A percentile compares a stretch with the other conserved stretches of the same genome.
Conservation (phyloP, 345 rosid genomes). For the Barbarea vulgaris region DNA sequence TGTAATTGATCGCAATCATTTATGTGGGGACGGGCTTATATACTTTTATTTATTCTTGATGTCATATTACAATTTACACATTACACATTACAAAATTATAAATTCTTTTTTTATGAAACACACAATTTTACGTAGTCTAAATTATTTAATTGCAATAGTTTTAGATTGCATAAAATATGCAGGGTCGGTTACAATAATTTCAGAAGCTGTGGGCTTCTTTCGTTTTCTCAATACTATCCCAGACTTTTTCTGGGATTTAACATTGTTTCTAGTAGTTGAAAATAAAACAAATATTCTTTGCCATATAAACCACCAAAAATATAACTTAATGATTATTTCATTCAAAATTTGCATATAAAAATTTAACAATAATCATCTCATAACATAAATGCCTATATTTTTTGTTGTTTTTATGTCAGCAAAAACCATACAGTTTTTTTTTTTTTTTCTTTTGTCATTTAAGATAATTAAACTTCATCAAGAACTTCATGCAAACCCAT, state of each 20-base stretch:
- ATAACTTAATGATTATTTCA: too few species aligned
- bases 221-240: neutral
- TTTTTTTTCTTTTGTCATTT: neutral
- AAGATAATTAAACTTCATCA: neutral
- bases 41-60: conserved; percentile 19
- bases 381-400: neutral
- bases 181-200: conserved; percentile 41
- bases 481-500: neutral
- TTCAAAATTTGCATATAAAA: too few species aligned
- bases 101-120: neutral
- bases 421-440: neutral
- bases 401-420: neutral
- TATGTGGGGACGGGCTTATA: conserved; percentile 19
- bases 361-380: too few species aligned
- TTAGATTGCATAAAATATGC: conserved; percentile 41
- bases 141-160: conserved; percentile 11
- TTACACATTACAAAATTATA: neutral
- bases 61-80: too few species aligned
- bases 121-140: neutral
- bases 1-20: conserved; percentile 33
- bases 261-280: neutral
- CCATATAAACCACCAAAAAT: too few species aligned
- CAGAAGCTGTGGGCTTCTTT: conserved; percentile 32
- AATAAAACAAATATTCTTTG: too few species aligned
- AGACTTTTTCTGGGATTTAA: conserved; percentile 4